Base-by-base conservation (phyloP, 1,284 basidiomycete genomes). In the Apiotrichum veenhuisii region DNA sequence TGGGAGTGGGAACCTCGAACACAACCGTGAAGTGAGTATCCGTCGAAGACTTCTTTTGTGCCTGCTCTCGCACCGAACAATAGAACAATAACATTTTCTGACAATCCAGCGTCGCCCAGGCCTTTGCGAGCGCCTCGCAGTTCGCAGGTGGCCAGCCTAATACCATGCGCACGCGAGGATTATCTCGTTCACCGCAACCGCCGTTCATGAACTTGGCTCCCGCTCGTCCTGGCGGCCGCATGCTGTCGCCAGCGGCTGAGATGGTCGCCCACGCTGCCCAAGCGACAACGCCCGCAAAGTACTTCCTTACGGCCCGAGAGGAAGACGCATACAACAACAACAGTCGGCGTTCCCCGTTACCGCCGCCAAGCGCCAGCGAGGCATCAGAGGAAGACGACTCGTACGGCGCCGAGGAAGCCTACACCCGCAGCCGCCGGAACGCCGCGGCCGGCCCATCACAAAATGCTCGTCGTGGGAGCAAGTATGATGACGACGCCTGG, bases 21-120 rank as follows among this genome's bases (percentile, higher is more conserved):
- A 74, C 72, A 11, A 65, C 62, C 22, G 71, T 74, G 26, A 72
- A 74, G 72, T 74, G 49, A 57, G 71, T 58, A 17, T 38, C 14
- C 8, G 3, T 14, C 23, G 45, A 10, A 18, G 18, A 8, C 10
- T 8, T 10, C 40, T 41, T n/a, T 38, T 8, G 5, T 10, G n/a
- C 20, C 40, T 22, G 9, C 18, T 41, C 40, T 22, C 20, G n/a
- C 40, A 41, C n/a, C 22, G 18, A 18, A 18, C 4, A 18, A 20
- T 20, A 14, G 7, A 9, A 40, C 40, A 41, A 41, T 22, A 11
- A 20, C 27, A 36, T 40, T 8, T 25, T 27, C 12, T 52, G 46
- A 40, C 12, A 14, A 20, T 23, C 4, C 33, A 53, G 52, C 17
- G 25, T 53, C 14, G 52, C 52, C 14, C 17, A 34, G 7, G 52